Percentiles rank a stretch among this genome's conserved stretches.
Evolutionary conservation across 371 early-diverging fungal genomes (phyloP).

Genomic region (Amoeboaphelidium occidentale): DNA sequence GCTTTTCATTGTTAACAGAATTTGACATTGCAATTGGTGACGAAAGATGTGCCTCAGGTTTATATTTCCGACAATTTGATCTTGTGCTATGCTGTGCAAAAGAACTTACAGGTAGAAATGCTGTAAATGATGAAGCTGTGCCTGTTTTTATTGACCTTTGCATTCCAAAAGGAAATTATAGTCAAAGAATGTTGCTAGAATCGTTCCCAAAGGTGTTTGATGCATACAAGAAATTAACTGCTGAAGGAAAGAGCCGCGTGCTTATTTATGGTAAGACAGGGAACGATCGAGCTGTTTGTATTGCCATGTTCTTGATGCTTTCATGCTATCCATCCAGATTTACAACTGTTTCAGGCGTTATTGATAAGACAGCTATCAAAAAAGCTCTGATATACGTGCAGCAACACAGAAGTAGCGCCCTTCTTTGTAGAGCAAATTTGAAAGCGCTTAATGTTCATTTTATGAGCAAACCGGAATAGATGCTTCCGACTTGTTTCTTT

Average conservation of each 20-base stretch:
- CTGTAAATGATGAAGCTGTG: slow-evolving; percentile 2
- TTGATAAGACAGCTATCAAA: too few relatives aligned
- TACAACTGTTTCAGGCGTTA: too few relatives aligned
- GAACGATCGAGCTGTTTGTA: slow-evolving; percentile 46
- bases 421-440: too few relatives aligned
- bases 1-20: slow-evolving; percentile 24
- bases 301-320: slow-evolving; percentile 37
- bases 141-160: slow-evolving; percentile 24
- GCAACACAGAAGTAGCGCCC: too few relatives aligned
- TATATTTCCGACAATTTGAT: slow-evolving; percentile 17
- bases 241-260: slow-evolving; percentile 5
- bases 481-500: too few relatives aligned
- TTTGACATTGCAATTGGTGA: slow-evolving; percentile 32
- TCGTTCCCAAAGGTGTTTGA: slow-evolving; percentile 23
- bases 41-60: slow-evolving; percentile 10
- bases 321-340: too few relatives aligned
- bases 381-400: too few relatives aligned
- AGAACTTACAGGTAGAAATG: slow-evolving; percentile 11
- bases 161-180: slow-evolving; percentile 44
- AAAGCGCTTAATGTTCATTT: too few relatives aligned
- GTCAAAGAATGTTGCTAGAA: slow-evolving; percentile 25
- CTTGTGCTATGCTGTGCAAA: slow-evolving; percentile 29
- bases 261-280: slow-evolving; percentile 32
- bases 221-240: slow-evolving; percentile 11
- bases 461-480: too few relatives aligned